A percentile compares a stretch with the other conserved stretches of the same genome.
phyloP scores from a whole-genome alignment of 2,329 filamentous ascomycete genomes.

The Neonectria sp. region DNA sequence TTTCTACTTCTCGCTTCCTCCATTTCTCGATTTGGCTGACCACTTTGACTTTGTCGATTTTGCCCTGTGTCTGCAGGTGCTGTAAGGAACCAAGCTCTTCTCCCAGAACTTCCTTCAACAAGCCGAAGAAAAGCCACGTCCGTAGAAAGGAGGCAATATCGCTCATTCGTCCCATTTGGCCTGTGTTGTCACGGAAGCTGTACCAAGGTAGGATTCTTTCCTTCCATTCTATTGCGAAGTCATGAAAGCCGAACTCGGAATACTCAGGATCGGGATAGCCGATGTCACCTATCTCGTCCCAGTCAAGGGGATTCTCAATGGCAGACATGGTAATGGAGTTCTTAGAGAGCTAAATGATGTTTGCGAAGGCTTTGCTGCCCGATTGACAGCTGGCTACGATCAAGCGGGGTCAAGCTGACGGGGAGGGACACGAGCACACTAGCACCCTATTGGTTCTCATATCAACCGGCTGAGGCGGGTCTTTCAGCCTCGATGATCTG shows the following conservation, averaged over 20 bases:
- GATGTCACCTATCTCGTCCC: conserved; percentile 18
- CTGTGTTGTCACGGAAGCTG: neutral
- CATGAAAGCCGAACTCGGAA: conserved; percentile 10
- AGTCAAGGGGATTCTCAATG: conserved; percentile 1
- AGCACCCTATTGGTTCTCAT: neutral
- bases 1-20: neutral
- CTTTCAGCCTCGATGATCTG: neutral
- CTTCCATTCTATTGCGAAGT: conserved; percentile 8
- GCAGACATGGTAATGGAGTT: neutral
- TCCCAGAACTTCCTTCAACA: conserved; percentile 14
- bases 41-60: neutral
- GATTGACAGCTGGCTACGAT: neutral
- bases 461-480: neutral
- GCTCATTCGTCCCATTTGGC: neutral
- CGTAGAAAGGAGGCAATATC: conserved; percentile 10
- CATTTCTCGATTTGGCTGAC: neutral
- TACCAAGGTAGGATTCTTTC: neutral
- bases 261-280: conserved; percentile 13
- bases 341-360: neutral
- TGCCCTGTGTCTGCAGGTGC: neutral
- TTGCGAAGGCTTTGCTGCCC: too few relatives aligned
- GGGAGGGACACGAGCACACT: neutral
- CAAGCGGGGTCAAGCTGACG: neutral
- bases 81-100: conserved; percentile 7
- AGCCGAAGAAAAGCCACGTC: conserved; percentile 14